Base-by-base conservation (phyloP, 768 basidiomycete genomes). In the Kwoniella europaea region DNA sequence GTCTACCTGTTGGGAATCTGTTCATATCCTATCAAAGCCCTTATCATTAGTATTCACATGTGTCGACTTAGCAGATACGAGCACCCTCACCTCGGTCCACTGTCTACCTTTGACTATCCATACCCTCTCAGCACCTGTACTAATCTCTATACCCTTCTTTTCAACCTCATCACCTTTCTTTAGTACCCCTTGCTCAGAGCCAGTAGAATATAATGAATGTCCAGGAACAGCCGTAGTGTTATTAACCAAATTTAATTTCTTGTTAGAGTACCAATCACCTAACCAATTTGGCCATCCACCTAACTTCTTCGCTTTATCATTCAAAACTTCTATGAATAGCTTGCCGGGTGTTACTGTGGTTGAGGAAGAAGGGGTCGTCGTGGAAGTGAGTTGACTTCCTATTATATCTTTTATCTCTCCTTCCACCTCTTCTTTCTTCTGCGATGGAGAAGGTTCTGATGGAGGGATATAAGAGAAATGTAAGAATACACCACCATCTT, bases 1-100 rank as follows among this genome's bases (percentile, higher is more conserved):
- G 78, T 10, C 91, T 86, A 2, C 86, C 85, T 20, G 91, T 91
- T 0, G 93, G 90, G 81, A 89, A 96, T 63, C 92, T 87, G 68
- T 90, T 86, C 88, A 98, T 89, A 74, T 98, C 96, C 92, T 95
- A 55, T 15, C 27, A 55, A 9, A 1, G 24, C 20, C 29, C 41
- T 18, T 35, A 35, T 35, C 35, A 35, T 35, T 35, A 35, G 35
- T 6, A 35, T 35, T 1, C 35, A 1, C 35, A 35, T 29, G 35
- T 24, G 5, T 4, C 7, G 35, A 35, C 7, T 0, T 35, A 35
- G 35, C 35, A 35, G 1, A 35, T 35, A 35, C 35, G 35, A 35
- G 35, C 12, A 18, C 3, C 46, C 78, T 68, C 65, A 81, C 77
- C 72, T 82, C 78, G 4, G 76, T 79, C 82, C 82, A 83, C 63